Base-by-base conservation (phyloP, 208 protist genomes). In the Leishmania martiniquensis region DNA sequence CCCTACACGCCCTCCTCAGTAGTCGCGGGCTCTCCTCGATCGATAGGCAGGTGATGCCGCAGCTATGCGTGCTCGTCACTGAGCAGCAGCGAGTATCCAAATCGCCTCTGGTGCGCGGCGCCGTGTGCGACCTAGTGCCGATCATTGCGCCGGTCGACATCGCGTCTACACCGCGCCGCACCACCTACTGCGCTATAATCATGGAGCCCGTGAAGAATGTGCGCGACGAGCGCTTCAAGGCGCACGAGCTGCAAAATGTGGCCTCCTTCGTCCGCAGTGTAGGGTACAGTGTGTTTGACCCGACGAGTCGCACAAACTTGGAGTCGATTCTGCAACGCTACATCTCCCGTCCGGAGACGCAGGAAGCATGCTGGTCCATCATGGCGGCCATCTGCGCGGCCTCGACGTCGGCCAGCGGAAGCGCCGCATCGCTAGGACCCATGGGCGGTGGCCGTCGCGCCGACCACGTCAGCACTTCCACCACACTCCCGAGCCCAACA, bases 151-250 rank as follows among this genome's bases (percentile, higher is more conserved):
- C 90, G 22, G 87, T 90, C 17, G 94, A 98, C 75, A 92, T 96
- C 52, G 62, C 71, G 37, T 90, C 85, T 22, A 71, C 88, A 10
- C 81, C 89, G 32, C 88, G 94, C 15, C 90, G 91, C 54, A 84
- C 83, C 25, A 90, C 91, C 34, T 98, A 98, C 81, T 91, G 86
- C 63, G 93, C 90, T 32, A 93, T 96, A 70, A 87, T 98, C 66
- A 98, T 98, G 94, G 93, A 98, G 78, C 93, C 94, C 39, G 93
- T 96, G 37, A 98, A 98, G 85, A 98, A 98, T 68, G 87, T 98
- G 42, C 94, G 94, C 12, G 91, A 96, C 65, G 92, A 98, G 71
- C 82, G 80, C 60, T 85, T 85, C 78, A 98, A 98, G 84, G 70
- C 82, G 10, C 83, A 91, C 59, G 92, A 98, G 79, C 81, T 98